Base-by-base conservation (phyloP, 306 rosid species). In the Canavalia gladiata region DNA sequence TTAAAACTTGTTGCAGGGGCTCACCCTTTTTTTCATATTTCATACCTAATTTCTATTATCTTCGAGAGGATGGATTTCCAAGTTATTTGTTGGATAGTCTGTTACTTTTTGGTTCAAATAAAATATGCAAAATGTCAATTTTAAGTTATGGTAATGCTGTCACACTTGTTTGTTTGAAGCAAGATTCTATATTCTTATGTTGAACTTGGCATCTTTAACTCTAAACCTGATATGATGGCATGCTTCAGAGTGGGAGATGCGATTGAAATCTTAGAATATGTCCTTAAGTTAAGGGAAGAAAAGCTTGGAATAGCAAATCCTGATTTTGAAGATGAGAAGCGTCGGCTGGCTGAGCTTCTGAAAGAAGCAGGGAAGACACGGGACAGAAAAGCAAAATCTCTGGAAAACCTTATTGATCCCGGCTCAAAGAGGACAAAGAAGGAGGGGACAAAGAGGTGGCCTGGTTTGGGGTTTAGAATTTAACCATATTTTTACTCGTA, bases 291-390 rank as follows among this genome's bases (percentile, higher is more conserved):
- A 79, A 84, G 87, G 47, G 84, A 84, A 29, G 84, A 94, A 79
- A 94, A 90, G 91, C 98, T 94, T 12, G 98, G 98, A 81, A 92
- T 91, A 46, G 98, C 98, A 11, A 94, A 94, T 85, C 97, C 98
- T 30, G 98, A 94, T 88, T 94, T 94, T 66, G 97, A 91, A 86
- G 97, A 94, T 45, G 97, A 94, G 90, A 94, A 94, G 90, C 89
- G 97, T 18, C 85, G 98, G 74, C 78, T 94, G 29, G 91, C 91
- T 1, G 98, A 92, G 87, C 95, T 94, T 25, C 94, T 96, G 90
- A 96, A 96, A 84, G 99, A 96, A 87, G 97, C 99, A 51, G 99
- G 99, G 4, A 92, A 92, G 87, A 96, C 93, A 49, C 87, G 98
- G 51, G 97, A 96, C 88, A 84, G 91, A 72, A 93, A 96, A 82